phyloP scores from a whole-genome alignment of 805 yeast species.

The Lachancea thermotolerans region DNA sequence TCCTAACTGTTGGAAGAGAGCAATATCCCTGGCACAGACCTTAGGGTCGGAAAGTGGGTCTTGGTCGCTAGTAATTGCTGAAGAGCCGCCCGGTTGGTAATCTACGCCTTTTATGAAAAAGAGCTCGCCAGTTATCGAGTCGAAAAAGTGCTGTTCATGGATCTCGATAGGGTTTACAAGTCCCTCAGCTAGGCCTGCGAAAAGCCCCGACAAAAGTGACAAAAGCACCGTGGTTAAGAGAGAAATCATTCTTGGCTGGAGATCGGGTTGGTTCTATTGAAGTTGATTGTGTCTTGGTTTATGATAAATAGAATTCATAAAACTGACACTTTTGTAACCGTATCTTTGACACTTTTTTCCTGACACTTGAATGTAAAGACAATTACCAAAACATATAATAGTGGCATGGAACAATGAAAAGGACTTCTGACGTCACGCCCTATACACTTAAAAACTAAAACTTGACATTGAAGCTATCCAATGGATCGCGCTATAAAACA shows the following conservation, averaged over 20 bases:
- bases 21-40: conserved; percentile 74
- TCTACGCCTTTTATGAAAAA: conserved; percentile 84
- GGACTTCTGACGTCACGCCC: background rate
- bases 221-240: background rate
- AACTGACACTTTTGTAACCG: too few relatives aligned
- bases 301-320: too few relatives aligned
- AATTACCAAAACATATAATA: background rate
- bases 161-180: conserved; percentile 61
- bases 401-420: background rate
- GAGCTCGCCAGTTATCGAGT: conserved; percentile 66
- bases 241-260: background rate
- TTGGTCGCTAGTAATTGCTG: conserved; percentile 46
- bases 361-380: background rate
- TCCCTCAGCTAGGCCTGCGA: conserved; percentile 11
- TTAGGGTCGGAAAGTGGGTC: conserved; percentile 77
- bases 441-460: too few relatives aligned
- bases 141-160: conserved; percentile 65
- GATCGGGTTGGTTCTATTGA: background rate
- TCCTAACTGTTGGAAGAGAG: conserved; percentile 74
- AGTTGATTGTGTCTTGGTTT: background rate
- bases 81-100: conserved; percentile 94
- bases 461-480: too few relatives aligned
- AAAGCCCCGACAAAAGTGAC: background rate
- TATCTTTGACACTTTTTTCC: too few relatives aligned
- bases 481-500: conserved; percentile 35